Evolutionary conservation across 2,329 filamentous ascomycete species (phyloP), one percentile per base, ranked within the genome.

Genomic region (Colletotrichum cuscutae): DNA sequence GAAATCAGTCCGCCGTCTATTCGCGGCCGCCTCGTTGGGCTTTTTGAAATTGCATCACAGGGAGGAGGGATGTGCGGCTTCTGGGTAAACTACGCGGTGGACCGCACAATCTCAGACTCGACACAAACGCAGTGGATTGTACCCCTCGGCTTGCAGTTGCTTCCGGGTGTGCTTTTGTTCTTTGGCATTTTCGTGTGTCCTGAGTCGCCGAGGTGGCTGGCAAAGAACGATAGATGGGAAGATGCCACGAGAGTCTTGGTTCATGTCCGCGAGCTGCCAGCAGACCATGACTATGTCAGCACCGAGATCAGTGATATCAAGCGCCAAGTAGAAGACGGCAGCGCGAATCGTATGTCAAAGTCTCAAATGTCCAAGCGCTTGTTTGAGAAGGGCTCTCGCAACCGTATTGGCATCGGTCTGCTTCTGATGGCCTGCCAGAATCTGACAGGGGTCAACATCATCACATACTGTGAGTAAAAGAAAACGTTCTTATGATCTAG

Each of bases 1-100:
- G 89, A 91, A 77, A 87, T 86, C 76, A 86, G 88, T 0, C 86
- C 88, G 74, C 85, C 88, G 0, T 84, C 83, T 15, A 87, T 84
- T 56, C 84, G 89, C 77, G 88, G 87, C 76, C 77, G 86, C 22
- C 85, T 88, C n/a, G 85, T 88, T 28, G 86, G 86, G 30, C 78
- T 88, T 8, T 85, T 86, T 1, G 85, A 88, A 73, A 85, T 88
- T 70, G 86, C 87, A 80, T 86, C 87, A 15, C 86, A 86, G 11
- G 80, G 86, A 4, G 85, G 84, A n/a, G 86, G 86, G 71, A 86
- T 88, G 71, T 81, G 87, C 11, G 86, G 84, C 0, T 88, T 87
- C 78, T 81, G 79, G 78, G 75, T 79, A 65, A 78, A 78, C 66
- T 79, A 78, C 32, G 80, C 79, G 73, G 75, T 79, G 57, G 77